These are phyloP conservation scores for Echria macrotheca DNA, from an alignment of 495 filamentous ascomycete species.

Conservation along the genomic window DNA sequence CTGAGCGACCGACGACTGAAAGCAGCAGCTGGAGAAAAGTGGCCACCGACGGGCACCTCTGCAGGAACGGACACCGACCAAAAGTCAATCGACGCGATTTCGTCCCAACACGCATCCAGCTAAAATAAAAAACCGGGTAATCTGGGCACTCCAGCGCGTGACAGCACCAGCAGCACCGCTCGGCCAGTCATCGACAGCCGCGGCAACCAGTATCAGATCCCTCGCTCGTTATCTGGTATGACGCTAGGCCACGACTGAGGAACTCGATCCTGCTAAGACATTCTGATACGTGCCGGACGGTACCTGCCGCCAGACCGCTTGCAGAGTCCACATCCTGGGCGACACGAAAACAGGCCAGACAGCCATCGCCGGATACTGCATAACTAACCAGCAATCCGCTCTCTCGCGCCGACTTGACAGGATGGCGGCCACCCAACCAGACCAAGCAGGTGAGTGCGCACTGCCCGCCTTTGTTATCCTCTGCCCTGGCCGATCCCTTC, in stretches of 20 bases:
- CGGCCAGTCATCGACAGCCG: background rate
- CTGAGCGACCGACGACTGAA: too few species aligned
- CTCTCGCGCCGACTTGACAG: slow-evolving; percentile 13
- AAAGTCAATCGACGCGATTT: slow-evolving; percentile 3
- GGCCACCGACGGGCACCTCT: too few species aligned
- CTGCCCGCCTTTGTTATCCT: slow-evolving; percentile 7
- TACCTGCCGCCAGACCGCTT: slow-evolving; percentile 7
- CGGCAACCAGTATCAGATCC: slow-evolving; percentile 15
- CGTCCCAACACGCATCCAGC: background rate
- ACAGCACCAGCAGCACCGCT: too few species aligned
- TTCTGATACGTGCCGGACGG: slow-evolving; percentile 21
- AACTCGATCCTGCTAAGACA: slow-evolving; percentile 20
- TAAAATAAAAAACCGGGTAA: background rate
- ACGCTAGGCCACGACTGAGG: slow-evolving; percentile 24
- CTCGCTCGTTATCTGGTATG: slow-evolving; percentile 28
- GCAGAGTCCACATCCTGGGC: slow-evolving; percentile 6
- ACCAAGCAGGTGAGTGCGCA: slow-evolving; percentile 31
- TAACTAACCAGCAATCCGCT: slow-evolving; percentile 11
- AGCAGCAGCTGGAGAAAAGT: too few species aligned
- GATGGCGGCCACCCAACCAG: slow-evolving; percentile 28
- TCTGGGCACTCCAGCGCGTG: background rate
- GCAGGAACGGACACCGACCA: too few species aligned
- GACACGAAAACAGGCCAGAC: slow-evolving; percentile 4
- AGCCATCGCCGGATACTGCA: slow-evolving; percentile 8
- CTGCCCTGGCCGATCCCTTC: slow-evolving; percentile 12